Base-by-base conservation (phyloP, 2,329 filamentous ascomycete genomes). In the Metarhizium humberi region DNA sequence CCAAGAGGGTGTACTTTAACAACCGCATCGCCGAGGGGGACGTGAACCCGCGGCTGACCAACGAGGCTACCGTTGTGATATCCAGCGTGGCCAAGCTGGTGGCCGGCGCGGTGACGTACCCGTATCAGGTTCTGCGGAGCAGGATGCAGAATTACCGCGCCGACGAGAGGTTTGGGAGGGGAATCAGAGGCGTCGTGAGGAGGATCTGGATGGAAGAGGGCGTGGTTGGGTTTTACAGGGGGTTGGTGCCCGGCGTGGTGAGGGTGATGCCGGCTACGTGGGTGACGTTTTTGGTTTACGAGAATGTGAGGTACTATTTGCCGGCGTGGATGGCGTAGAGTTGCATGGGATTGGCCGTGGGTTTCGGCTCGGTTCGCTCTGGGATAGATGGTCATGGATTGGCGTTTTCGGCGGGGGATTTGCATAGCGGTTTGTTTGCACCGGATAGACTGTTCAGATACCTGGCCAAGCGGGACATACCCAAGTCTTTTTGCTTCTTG, bases 251-350 rank as follows among this genome's bases (percentile, higher is more conserved):
- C 1, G 95, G 92, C 61, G 80, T 96, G n/a, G 76, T 96, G 53
- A 82, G 94, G 58, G 94, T 97, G 32, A 77, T 99, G 70, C 94
- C 94, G 3, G 92, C 91, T 36, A 97, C 94, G 3, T 95, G 94
- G 82, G 90, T 96, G 54, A 97, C 92, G 1, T 97, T 99, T 68
- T 72, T 99, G 63, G 92, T 97, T 29, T 97, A 97, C 72, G 94
- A 99, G 75, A 97, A 97, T 70, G 86, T 87, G 57, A 91, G 87
- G 72, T 84, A 81, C 61, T 86, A 89, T 67, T 68, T 95, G 40
- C 76, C 81, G 29, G 64, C 64, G 49, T 75, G 72, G 76, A 18
- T 66, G 20, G 62, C 55, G n/a, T 40, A 40, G 38, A 34, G 32
- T 11, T 34, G 32, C 32, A 34, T 1, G 6, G 32, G 32, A 2